Base-by-base conservation (phyloP, 2,329 filamentous ascomycete genomes). In the Diaporthe ampelina region DNA sequence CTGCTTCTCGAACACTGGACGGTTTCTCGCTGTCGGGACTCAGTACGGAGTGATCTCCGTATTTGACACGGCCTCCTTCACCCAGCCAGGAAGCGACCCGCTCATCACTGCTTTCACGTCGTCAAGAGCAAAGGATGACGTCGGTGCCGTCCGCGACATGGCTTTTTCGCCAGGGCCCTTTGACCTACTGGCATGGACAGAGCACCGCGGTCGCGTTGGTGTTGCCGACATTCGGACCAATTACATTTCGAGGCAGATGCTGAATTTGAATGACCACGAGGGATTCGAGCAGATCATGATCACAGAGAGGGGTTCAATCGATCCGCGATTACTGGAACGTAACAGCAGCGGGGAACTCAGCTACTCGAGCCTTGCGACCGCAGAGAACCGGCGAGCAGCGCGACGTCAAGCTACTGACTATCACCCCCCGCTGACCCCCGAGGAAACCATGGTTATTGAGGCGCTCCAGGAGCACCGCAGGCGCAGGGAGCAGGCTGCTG, bases 131-230 rank as follows among this genome's bases (percentile, higher is more conserved):
- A 89, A 90, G 75, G 88, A 87, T n/a, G 88, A 91, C 29, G 88
- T 90, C 26, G 96, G 96, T 57, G 95, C 96, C 43, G 92, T 98
- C 70, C 91, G 97, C 76, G 94, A 95, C 76, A 97, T 98, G 94
- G 89, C 93, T 1, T 99, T 99, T 81, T 95, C 94, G 6, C 95
- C 96, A 0, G 94, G 94, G 1, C 94, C 95, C 0, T 96, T 93
- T 87, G 96, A 98, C 81, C 89, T 99, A 24, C 86, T 99, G 54
- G 94, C 97, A 9, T 98, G 97, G 95, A 94, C 95, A 11, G 97
- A 99, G 83, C 94, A 98, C 79, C 92, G 94, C 76, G 94, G 93
- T 4, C 88, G 91, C 73, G 87, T 95, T 21, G 94, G 93, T 50
- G 87, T 96, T 52, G 93, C 93, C 7, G 94, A 97, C 82, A 84